A percentile compares a stretch with the other conserved stretches of the same genome.
Evolutionary conservation across 2,329 filamentous ascomycete genomes (phyloP).

Genomic region (Didymosphaeria variabile): DNA sequence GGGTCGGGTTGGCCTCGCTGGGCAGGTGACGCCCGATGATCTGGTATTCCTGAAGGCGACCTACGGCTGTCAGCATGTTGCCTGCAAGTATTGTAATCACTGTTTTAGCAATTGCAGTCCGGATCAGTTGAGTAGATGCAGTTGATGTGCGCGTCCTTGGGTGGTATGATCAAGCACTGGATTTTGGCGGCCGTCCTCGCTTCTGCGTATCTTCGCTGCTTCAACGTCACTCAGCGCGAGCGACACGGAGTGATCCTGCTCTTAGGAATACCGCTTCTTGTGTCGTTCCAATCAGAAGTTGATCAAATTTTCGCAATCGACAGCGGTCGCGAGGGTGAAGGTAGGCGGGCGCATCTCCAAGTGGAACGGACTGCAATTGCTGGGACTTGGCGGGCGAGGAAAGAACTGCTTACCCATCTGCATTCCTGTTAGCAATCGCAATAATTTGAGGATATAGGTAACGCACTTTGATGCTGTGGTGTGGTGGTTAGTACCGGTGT

Average conservation of each 20-base stretch:
- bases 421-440: slow-evolving; percentile 43
- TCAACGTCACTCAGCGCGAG: neutral
- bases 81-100: slow-evolving; percentile 11
- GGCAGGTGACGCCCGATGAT: slow-evolving; percentile 99
- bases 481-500: slow-evolving; percentile 49
- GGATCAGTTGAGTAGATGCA: neutral
- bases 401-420: slow-evolving; percentile 69
- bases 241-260: neutral
- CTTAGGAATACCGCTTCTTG: neutral
- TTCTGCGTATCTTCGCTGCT: neutral
- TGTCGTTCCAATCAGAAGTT: neutral
- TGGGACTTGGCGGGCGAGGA: slow-evolving; percentile 31
- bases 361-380: slow-evolving; percentile 44
- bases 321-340: slow-evolving; percentile 1
- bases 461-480: slow-evolving; percentile 65
- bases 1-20: slow-evolving; percentile 94
- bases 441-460: slow-evolving; percentile 12
- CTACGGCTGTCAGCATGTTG: slow-evolving; percentile 62
- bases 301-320: neutral
- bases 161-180: neutral
- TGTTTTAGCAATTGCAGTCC: slow-evolving; percentile 43
- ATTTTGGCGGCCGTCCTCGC: slow-evolving; percentile 2
- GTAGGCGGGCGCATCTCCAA: slow-evolving; percentile 7
- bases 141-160: neutral
- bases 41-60: slow-evolving; percentile 99